Conservation (phyloP, 805 yeast species). For the Candida coquimbonensis region DNA sequence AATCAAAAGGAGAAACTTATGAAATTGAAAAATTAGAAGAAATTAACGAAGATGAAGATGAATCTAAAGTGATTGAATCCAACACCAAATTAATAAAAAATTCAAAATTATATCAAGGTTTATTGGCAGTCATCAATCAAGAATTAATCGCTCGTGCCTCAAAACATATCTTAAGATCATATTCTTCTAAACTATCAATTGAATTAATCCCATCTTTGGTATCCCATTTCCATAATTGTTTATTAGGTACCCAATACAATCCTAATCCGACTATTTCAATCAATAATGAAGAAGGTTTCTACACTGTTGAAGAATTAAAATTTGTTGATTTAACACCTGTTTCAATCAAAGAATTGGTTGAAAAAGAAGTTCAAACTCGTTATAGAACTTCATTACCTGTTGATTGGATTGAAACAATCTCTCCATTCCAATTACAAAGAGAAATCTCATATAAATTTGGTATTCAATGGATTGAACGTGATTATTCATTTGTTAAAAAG, state of each 20-base stretch:
- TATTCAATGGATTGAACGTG: constrained; percentile 65
- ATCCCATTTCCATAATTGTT: constrained; percentile 63
- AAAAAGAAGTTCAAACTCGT: constrained; percentile 49
- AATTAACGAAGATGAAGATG: constrained; percentile 17
- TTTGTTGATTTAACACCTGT: constrained; percentile 42
- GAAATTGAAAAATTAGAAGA: constrained; percentile 7
- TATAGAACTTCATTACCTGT: constrained; percentile 53
- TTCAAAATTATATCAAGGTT: constrained; percentile 10
- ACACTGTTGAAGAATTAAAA: constrained; percentile 31
- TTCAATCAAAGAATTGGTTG: constrained; percentile 37
- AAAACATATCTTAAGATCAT: constrained; percentile 62
- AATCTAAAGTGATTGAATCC: constrained; percentile 7
- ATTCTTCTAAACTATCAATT: constrained; percentile 40
- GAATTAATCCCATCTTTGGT: constrained; percentile 52
- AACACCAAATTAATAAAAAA: constrained; percentile 4
- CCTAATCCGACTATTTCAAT: constrained; percentile 30
- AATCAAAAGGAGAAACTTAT: constrained; percentile 17
- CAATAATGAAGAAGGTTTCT: constrained; percentile 37
- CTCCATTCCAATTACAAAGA: constrained; percentile 46
- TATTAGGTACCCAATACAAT: constrained; percentile 49
- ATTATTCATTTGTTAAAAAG: constrained; percentile 28
- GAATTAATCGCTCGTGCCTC: constrained; percentile 79
- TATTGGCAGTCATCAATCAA: constrained; percentile 15
- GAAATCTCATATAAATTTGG: constrained; percentile 75
- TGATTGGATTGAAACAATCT: constrained; percentile 37